phyloP scores from a whole-genome alignment of 257 asterid species.

The Cordia subcordata region DNA sequence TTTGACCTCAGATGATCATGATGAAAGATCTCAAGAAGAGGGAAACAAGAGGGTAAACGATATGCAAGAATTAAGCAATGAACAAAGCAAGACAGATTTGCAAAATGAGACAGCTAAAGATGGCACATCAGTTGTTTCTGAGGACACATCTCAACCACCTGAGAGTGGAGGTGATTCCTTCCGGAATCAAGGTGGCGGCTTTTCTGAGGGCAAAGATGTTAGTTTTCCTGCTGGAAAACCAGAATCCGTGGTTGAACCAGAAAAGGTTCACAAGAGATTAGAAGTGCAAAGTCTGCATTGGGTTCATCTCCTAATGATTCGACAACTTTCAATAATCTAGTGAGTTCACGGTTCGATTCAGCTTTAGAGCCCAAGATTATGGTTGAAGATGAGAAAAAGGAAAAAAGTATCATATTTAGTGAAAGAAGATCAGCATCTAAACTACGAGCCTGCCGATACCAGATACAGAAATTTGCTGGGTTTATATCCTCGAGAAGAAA shows the following conservation, averaged over 20 bases:
- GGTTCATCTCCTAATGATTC: constrained; percentile 42
- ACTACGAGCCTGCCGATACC: constrained; percentile 62
- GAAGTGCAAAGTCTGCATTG: constrained; percentile 18
- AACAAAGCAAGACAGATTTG: constrained; percentile 38
- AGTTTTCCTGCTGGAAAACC: constrained; percentile 30
- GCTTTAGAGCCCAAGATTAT: constrained; percentile 34
- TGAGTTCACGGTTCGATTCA: constrained; percentile 31
- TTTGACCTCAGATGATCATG: constrained; percentile 37
- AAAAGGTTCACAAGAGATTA: constrained; percentile 31
- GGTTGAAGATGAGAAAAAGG: constrained; percentile 30
- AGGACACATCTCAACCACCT: constrained; percentile 31
- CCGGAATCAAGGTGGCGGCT: constrained; percentile 27
- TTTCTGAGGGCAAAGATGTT: constrained; percentile 24
- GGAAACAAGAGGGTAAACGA: constrained; percentile 35
- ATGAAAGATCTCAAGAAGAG: constrained; percentile 33
- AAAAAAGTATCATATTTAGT: constrained; percentile 32
- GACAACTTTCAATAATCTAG: constrained; percentile 15
- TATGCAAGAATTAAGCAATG: constrained; percentile 27
- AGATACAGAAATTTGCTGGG: not conserved
- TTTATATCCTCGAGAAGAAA: not conserved
- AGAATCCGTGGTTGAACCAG: constrained; percentile 29
- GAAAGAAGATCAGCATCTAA: constrained; percentile 39
- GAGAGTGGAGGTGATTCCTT: constrained; percentile 33
- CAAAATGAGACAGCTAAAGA: constrained; percentile 32
- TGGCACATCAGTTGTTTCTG: constrained; percentile 39